Evolutionary conservation across 2,329 filamentous ascomycete genomes (phyloP), one percentile per base, ranked within the genome.

Genomic region (Dothideomycetes sp.): DNA sequence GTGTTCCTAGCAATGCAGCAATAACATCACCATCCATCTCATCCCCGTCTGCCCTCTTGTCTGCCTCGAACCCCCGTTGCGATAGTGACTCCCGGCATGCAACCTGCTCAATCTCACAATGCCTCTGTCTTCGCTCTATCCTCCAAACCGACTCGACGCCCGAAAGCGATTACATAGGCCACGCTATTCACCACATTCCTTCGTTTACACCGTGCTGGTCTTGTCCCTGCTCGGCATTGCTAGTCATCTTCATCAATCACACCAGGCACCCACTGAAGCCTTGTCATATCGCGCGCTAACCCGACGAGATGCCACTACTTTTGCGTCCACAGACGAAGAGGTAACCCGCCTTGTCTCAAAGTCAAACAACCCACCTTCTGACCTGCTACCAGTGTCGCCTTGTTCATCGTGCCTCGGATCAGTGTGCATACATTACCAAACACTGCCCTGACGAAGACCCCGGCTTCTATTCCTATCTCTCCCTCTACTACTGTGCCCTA

Each of bases 361-460:
- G 10, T 22, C 13, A 32, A 9, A 31, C 17, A n/a, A 12, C 4
- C 12, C 7, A 5, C 13, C 25, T 13, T 45, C 20, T 12, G 15
- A 30, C 8, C 25, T 19, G 34, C 15, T 33, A 22, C 15, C 47
- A 88, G 67, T 98, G 91, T 58, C 80, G 80, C 45, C 67, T 84
- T 23, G 85, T 98, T 41, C 85, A 91, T 60, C 64, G 74, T 33
- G 31, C 39, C 38, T 56, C 69, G 45, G 83, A 98, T 59, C 78
- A 95, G 64, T 98, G 91, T 67, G 78, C 79, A 51, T 96, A 91
- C 62, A 78, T 96, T 44, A 77, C 71, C 50, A 69, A 72, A 43
- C 83, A 95, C 60, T 98, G 91, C 61, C 70, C 74, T 23, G 86
- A 93, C 54, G 86, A 95, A 58, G 84, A 95, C 63, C 84, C 88